Evolutionary conservation across 305 asterid genomes (phyloP), one percentile per base, ranked within the genome.

Genomic region (Solanum aculeatissimum): DNA sequence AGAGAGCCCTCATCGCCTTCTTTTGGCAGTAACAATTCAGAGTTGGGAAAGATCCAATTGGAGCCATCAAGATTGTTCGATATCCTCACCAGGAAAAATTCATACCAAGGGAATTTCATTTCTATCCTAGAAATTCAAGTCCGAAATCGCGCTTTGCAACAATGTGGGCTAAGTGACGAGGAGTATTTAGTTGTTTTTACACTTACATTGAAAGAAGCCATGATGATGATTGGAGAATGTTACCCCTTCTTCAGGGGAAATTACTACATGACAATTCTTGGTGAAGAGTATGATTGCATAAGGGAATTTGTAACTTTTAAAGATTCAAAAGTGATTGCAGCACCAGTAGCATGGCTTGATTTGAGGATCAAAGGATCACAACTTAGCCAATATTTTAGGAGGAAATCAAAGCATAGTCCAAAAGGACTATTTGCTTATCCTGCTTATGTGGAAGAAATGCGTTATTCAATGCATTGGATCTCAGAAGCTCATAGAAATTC

Each of bases 331-430:
- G 91, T 90, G 25, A 86, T 94, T 57, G 92, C 89, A 35, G 98
- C 98, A 18, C 98, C 98, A 0, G 93, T 89, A 29, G 86, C 91
- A 4, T 95, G 98, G 98, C 84, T 95, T 88, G 96, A 95, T 83
- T 86, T 95, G 82, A 94, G 98, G 97, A 94, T 95, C 81, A 95
- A 94, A 84, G 98, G 98, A 32, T 95, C 98, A 2, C 98, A 95
- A 29, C 88, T 94, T 2, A 95, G 98, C 82, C 96, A 95, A 51
- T 95, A 94, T 54, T 94, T 95, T 49, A 84, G 98, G 78, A 88
- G 93, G 80, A 95, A 94, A 65, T 90, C 94, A 60, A 95, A 94
- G 87, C 89, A 92, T 43, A 87, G 49, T 19, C 96, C 98, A 0
- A 94, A 95, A 85, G 98, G 98, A 4, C 87, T 95, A 8, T 95